phyloP scores from a whole-genome alignment of 1,284 basidiomycete genomes.

The Sanghuangporus weigelae region DNA sequence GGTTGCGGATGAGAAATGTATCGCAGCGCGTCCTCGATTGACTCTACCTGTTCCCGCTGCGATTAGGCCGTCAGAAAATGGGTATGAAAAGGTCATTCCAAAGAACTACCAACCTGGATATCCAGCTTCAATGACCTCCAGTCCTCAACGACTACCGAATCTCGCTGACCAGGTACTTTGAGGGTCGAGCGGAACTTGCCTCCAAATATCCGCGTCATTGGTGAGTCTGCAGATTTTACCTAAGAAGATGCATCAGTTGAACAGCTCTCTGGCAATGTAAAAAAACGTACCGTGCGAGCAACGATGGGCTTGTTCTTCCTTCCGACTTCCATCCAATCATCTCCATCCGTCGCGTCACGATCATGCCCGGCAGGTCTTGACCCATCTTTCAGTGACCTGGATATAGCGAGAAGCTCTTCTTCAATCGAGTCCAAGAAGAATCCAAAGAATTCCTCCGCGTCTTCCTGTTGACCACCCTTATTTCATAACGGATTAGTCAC shows the following conservation, averaged over 20 bases:
- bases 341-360: conserved; percentile 39
- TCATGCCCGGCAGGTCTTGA: conserved; percentile 32
- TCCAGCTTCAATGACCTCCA: conserved; percentile 89
- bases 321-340: conserved; percentile 91
- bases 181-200: conserved; percentile 90
- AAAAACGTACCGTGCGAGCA: conserved; percentile 67
- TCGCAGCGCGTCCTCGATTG: conserved; percentile 80
- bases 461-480: conserved; percentile 91
- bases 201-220: conserved; percentile 90
- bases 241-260: conserved; percentile 24
- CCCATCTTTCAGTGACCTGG: conserved; percentile 40
- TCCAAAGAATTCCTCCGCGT: conserved; percentile 98
- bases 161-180: conserved; percentile 75
- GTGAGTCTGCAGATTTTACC: conserved; percentile 80
- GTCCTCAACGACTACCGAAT: conserved; percentile 88
- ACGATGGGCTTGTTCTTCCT: conserved; percentile 83
- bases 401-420: conserved; percentile 80
- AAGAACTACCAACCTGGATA: conserved; percentile 57
- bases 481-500: conserved; percentile 1
- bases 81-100: conserved; percentile 3
- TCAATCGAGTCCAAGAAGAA: conserved; percentile 95
- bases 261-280: conserved; percentile 5
- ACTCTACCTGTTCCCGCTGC: conserved; percentile 69
- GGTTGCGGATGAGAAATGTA: conserved; percentile 79
- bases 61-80: conserved; percentile 5